Evolutionary conservation across 768 basidiomycete species (phyloP).

Genomic region (Hericium alpestre): DNA sequence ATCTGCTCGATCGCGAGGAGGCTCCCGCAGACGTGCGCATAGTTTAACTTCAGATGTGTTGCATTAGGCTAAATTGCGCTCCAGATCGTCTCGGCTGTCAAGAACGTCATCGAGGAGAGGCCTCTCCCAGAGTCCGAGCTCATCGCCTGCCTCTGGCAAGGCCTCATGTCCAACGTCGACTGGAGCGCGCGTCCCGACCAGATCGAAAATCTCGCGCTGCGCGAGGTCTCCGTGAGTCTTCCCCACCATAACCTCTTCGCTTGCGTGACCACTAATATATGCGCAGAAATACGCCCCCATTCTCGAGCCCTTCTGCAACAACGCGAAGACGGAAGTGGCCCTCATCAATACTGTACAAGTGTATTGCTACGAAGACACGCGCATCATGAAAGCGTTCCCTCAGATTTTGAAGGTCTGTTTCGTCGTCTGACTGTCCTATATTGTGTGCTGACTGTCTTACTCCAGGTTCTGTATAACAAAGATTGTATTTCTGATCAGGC

Average conservation of each 20-base stretch:
- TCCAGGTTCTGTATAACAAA: conserved; percentile 85
- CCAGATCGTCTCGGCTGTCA: conserved; percentile 71
- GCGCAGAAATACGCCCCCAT: conserved; percentile 71
- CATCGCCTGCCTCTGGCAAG: conserved; percentile 85
- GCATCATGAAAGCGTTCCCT: conserved; percentile 89
- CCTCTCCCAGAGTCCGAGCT: conserved; percentile 82
- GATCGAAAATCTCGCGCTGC: conserved; percentile 78
- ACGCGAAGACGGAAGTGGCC: conserved; percentile 83
- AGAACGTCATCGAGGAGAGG: conserved; percentile 59
- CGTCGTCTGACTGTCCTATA: neutral
- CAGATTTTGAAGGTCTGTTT: conserved; percentile 75
- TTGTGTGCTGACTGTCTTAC: neutral
- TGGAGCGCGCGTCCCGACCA: conserved; percentile 88
- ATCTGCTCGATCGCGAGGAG: conserved; percentile 62
- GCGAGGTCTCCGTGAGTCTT: conserved; percentile 70
- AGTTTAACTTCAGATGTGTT: neutral
- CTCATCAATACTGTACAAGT: conserved; percentile 93
- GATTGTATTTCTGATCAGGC: conserved; percentile 94
- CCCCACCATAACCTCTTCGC: neutral
- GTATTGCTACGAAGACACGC: conserved; percentile 94
- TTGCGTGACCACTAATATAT: neutral
- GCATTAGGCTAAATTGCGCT: neutral
- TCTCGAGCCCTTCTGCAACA: conserved; percentile 82
- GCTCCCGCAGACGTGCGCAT: conserved; percentile 51
- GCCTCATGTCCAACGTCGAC: conserved; percentile 78